Conservation (phyloP, 2,329 filamentous ascomycete genomes). For the Clonostachys solani region DNA sequence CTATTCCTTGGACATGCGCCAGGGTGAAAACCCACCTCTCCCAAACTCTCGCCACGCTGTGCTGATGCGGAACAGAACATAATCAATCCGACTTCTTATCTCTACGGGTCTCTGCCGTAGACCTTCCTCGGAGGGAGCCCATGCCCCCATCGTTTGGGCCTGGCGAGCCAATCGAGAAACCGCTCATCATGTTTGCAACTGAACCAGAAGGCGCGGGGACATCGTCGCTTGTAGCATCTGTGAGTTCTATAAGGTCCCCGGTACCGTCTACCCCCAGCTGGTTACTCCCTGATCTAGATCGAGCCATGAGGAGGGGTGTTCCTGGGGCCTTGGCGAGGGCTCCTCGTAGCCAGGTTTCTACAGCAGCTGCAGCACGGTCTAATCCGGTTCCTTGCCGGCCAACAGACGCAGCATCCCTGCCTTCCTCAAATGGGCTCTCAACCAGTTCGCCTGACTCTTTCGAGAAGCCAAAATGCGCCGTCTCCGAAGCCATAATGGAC, state of each 20-base stretch:
- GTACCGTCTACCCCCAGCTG: slow-evolving; percentile 27
- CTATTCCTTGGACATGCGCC: not conserved
- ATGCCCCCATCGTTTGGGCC: slow-evolving; percentile 32
- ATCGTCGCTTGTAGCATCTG: slow-evolving; percentile 57
- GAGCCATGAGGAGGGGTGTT: slow-evolving; percentile 40
- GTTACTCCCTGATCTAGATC: slow-evolving; percentile 21
- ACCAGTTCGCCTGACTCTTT: slow-evolving; percentile 37
- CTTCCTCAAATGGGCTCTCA: slow-evolving; percentile 46
- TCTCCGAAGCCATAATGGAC: slow-evolving; percentile 59
- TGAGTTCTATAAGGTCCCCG: slow-evolving; percentile 68
- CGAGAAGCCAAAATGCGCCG: slow-evolving; percentile 51
- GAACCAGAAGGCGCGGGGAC: slow-evolving; percentile 19
- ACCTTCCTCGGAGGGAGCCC: slow-evolving; percentile 26
- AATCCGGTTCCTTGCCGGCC: slow-evolving; percentile 51
- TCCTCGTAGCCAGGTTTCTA: slow-evolving; percentile 88
- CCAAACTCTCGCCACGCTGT: not conserved
- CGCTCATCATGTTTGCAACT: not conserved
- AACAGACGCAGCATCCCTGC: slow-evolving; percentile 32
- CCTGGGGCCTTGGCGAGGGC: slow-evolving; percentile 63
- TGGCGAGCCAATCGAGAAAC: slow-evolving; percentile 19
- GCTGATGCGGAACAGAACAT: not conserved
- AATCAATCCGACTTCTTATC: not conserved
- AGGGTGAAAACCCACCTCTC: not conserved
- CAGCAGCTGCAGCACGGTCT: slow-evolving; percentile 79
- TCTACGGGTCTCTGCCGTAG: slow-evolving; percentile 8